Evolutionary conservation across 1,284 basidiomycete species (phyloP).

Genomic region (Thelephora terrestris): DNA sequence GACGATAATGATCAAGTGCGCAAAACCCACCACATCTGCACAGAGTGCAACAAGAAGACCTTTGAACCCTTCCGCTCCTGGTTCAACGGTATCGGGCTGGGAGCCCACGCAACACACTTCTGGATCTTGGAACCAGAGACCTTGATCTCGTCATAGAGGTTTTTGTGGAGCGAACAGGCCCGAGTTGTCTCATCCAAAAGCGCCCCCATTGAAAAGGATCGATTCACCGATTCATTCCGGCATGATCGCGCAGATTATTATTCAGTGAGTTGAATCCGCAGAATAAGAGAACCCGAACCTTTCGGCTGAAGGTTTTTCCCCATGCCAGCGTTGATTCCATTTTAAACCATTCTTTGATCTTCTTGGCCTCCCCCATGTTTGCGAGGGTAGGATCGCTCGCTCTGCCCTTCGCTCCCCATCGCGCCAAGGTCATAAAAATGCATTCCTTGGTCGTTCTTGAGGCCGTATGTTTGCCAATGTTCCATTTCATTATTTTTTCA

Average conservation of each 20-base stretch:
- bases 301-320: constrained; percentile 45
- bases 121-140: constrained; percentile 14
- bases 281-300: constrained; percentile 22
- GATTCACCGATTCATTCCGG: constrained; percentile 10
- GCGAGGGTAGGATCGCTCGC: constrained; percentile 15
- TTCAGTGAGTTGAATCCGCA: too few relatives aligned
- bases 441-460: constrained; percentile 47
- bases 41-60: constrained; percentile 31
- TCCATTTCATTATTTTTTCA: constrained; percentile 64
- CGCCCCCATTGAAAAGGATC: constrained; percentile 1
- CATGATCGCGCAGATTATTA: too few relatives aligned
- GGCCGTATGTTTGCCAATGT: constrained; percentile 57
- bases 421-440: constrained; percentile 69
- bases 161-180: constrained; percentile 15
- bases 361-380: constrained; percentile 50
- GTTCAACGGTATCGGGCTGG: constrained; percentile 11
- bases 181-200: not conserved
- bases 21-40: too few relatives aligned
- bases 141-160: constrained; percentile 16
- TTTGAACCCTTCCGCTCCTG: constrained; percentile 10
- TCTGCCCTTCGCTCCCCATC: constrained; percentile 32
- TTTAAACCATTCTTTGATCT: constrained; percentile 74
- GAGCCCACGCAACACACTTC: constrained; percentile 11
- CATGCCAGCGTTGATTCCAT: constrained; percentile 62
- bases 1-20: constrained; percentile 40